Evolutionary conservation across 2,329 filamentous ascomycete species (phyloP).

Genomic region (Cytospora mali): DNA sequence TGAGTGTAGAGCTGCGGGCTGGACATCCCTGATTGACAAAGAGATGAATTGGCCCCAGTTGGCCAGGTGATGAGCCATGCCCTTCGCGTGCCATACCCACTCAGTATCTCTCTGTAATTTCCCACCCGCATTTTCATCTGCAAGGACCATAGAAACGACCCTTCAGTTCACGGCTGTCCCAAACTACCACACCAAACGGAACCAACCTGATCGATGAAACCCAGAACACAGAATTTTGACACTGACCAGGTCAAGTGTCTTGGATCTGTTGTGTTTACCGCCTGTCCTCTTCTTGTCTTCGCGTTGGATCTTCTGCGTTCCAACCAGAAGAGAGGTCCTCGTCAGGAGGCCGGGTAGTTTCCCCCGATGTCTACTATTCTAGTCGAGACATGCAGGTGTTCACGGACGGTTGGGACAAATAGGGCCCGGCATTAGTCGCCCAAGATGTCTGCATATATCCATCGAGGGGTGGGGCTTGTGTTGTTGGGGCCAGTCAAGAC

Average conservation of each 20-base stretch:
- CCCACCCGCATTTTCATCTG: not conserved
- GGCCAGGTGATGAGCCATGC: slow-evolving; percentile 10
- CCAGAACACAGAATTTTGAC: slow-evolving; percentile 10
- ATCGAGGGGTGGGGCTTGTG: slow-evolving; percentile 18
- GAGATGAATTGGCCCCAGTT: not conserved
- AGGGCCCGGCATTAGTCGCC: slow-evolving; percentile 19
- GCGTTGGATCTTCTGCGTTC: slow-evolving; percentile 23
- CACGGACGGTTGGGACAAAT: slow-evolving; percentile 10
- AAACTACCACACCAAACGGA: slow-evolving; percentile 27
- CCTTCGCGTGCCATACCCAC: not conserved
- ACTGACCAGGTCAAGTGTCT: slow-evolving; percentile 24
- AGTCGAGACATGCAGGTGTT: slow-evolving; percentile 8
- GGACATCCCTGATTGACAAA: not conserved
- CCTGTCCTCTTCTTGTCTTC: slow-evolving; percentile 15
- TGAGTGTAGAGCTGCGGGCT: not conserved
- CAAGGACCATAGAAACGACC: slow-evolving; percentile 15
- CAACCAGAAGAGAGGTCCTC: slow-evolving; percentile 14
- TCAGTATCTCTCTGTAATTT: not conserved
- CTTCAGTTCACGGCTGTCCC: slow-evolving; percentile 17
- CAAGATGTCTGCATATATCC: not conserved
- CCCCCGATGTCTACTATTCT: slow-evolving; percentile 10
- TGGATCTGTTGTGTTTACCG: slow-evolving; percentile 30
- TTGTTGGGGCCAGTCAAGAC: slow-evolving; percentile 6
- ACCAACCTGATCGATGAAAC: slow-evolving; percentile 26
- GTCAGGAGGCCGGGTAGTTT: not conserved